Evolutionary conservation across 352 stramenopile genomes (phyloP).

Genomic region (Phytopythium ostracodes): DNA sequence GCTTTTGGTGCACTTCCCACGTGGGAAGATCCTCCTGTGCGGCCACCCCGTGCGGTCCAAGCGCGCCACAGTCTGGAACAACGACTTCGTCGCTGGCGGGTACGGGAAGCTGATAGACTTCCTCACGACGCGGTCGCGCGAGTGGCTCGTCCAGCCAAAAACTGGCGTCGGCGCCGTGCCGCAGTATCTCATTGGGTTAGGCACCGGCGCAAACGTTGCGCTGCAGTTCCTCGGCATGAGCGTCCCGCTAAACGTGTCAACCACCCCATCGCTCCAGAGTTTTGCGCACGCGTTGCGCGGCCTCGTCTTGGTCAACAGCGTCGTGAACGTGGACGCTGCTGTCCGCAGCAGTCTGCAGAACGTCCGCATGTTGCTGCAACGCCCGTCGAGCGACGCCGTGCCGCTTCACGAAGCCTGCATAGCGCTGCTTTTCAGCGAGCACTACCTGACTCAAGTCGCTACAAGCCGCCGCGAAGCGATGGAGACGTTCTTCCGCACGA

Average conservation of each 20-base stretch:
- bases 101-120: conserved; percentile 52
- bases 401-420: conserved; percentile 53
- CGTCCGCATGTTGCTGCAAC: conserved; percentile 16
- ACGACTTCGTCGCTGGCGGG: conserved; percentile 32
- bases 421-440: conserved; percentile 46
- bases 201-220: conserved; percentile 44
- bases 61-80: conserved; percentile 38
- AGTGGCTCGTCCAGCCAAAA: conserved; percentile 78
- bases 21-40: conserved; percentile 60
- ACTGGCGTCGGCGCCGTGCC: conserved; percentile 50
- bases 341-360: conserved; percentile 20
- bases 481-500: conserved; percentile 47
- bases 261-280: conserved; percentile 17
- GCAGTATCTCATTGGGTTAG: conserved; percentile 66
- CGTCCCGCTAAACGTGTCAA: conserved; percentile 26
- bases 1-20: conserved; percentile 52
- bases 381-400: conserved; percentile 12
- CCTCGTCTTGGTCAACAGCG: conserved; percentile 52
- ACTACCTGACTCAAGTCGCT: conserved; percentile 54
- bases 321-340: conserved; percentile 18
- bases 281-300: conserved; percentile 46
- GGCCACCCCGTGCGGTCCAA: conserved; percentile 45
- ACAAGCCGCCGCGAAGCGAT: conserved; percentile 36
- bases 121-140: conserved; percentile 39
- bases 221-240: conserved; percentile 43